These are phyloP conservation scores for Xylariaceae sp. DNA, from an alignment of 2,329 filamentous ascomycete species.

Conservation along the genomic window DNA sequence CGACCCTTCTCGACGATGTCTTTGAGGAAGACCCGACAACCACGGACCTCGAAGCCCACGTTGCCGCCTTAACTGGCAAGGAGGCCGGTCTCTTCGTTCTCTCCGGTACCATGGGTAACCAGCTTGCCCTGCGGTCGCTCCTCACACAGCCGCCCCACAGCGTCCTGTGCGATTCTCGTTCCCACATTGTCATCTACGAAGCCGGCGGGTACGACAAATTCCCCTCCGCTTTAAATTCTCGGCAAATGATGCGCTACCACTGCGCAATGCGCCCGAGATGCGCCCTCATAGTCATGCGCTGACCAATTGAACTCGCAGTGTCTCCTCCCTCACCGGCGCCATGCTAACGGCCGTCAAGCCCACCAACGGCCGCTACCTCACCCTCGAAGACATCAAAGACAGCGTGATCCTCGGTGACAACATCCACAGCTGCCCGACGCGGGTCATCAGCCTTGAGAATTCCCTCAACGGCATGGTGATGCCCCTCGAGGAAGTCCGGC, in stretches of 20 bases:
- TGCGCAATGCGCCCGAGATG: too few species aligned
- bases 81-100: slow-evolving; percentile 65
- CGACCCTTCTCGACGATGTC: slow-evolving; percentile 72
- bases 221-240: not conserved
- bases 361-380: slow-evolving; percentile 37
- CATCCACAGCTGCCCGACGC: slow-evolving; percentile 38
- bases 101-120: slow-evolving; percentile 78
- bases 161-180: slow-evolving; percentile 62
- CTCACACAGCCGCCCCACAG: slow-evolving; percentile 64
- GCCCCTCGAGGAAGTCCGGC: slow-evolving; percentile 32
- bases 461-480: slow-evolving; percentile 35
- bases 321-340: slow-evolving; percentile 60
- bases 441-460: slow-evolving; percentile 40
- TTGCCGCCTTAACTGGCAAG: slow-evolving; percentile 61
- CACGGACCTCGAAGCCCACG: slow-evolving; percentile 57
- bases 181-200: slow-evolving; percentile 61
- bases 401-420: slow-evolving; percentile 38
- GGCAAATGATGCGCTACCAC: too few species aligned
- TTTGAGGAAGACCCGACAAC: slow-evolving; percentile 68
- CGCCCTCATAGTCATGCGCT: slow-evolving; percentile 5
- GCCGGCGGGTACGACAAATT: slow-evolving; percentile 37
- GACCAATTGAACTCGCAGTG: slow-evolving; percentile 25
- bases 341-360: slow-evolving; percentile 46
- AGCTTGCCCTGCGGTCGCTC: slow-evolving; percentile 66
- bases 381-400: slow-evolving; percentile 37